Evolutionary conservation across 208 protist genomes (phyloP).

Genomic region (Tritrichomonas musculus): DNA sequence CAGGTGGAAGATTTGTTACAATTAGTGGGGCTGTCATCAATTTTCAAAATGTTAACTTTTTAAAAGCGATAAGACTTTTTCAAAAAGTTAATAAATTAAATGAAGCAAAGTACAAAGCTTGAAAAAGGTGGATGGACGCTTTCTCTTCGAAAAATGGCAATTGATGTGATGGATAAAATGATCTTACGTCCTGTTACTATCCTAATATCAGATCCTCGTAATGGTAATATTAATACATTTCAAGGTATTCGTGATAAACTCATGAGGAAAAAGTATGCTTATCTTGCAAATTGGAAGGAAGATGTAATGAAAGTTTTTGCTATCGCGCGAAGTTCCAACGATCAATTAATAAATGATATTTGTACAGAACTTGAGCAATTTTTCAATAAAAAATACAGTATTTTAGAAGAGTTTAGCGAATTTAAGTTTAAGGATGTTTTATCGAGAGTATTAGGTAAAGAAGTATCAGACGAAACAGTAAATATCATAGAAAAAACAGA

Average conservation of each 20-base stretch:
- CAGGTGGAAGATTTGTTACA: not conserved
- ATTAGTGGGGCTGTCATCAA: no score
- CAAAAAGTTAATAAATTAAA: no score
- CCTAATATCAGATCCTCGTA: not conserved
- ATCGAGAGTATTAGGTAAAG: not conserved
- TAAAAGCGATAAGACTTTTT: no score
- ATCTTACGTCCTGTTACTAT: not conserved
- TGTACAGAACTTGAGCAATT: not conserved
- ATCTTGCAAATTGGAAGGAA: not conserved
- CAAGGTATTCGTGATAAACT: slow-evolving; percentile 12
- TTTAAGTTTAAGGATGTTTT: not conserved
- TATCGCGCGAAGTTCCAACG: not conserved
- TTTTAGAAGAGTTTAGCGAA: not conserved
- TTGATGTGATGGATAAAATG: not conserved
- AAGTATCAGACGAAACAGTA: no score
- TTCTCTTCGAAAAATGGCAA: not conserved
- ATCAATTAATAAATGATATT: not conserved
- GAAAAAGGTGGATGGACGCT: slow-evolving; percentile 13
- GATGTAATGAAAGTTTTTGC: not conserved
- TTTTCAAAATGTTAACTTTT: no score
- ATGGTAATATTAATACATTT: not conserved
- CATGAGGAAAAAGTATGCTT: not conserved
- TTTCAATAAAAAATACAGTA: not conserved
- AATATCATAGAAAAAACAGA: no score
- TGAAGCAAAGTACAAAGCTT: not conserved